Base-by-base conservation (phyloP, 495 filamentous ascomycete species). In the Cryomyces minteri region DNA sequence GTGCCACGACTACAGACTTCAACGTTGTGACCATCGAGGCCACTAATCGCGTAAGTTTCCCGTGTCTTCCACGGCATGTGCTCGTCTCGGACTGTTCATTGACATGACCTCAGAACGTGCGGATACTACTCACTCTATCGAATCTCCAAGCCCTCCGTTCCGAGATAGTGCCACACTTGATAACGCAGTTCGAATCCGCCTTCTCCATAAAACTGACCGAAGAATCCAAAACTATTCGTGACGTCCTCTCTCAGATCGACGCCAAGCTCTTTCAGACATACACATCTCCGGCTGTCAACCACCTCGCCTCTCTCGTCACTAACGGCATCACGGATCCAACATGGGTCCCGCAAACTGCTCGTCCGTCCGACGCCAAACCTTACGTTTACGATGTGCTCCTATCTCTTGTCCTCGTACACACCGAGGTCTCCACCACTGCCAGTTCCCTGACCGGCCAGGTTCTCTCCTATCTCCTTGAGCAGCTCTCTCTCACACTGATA, bases 151-250 rank as follows among this genome's bases (percentile, higher is more conserved):
- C 74, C 32, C 73, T 98, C 8, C 77, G 82, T 45, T 63, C 75
- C 25, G 77, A 87, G 43, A 67, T 82, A 30, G 79, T 95, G 3
- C 87, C 86, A 0, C 77, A 80, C 43, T 71, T 98, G 38, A 80
- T 90, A 53, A 68, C 77, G 37, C 79, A 84, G 50, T 96, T 95
- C 57, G 90, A 96, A 60, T 80, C 78, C 25, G 69, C 77, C 44
- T 96, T 98, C 63, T 84, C 82, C 1, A 79, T 92, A 48, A 88
- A 85, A 48, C 72, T 96, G 43, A 88, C 87, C 4, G 86, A 94
- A 48, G 92, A 98, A 59, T 72, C 74, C 36, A 88, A 88, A 46
- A 87, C 82, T 0, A 84, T 96, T 51, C 78, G 80, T 36, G 84
- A 95, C 58, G 85, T 88, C 2, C 77, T 96, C 40, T 69, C 67